Conservation (phyloP, 2,329 filamentous ascomycete species). For the Phaeosphaeriaceae sp. region DNA sequence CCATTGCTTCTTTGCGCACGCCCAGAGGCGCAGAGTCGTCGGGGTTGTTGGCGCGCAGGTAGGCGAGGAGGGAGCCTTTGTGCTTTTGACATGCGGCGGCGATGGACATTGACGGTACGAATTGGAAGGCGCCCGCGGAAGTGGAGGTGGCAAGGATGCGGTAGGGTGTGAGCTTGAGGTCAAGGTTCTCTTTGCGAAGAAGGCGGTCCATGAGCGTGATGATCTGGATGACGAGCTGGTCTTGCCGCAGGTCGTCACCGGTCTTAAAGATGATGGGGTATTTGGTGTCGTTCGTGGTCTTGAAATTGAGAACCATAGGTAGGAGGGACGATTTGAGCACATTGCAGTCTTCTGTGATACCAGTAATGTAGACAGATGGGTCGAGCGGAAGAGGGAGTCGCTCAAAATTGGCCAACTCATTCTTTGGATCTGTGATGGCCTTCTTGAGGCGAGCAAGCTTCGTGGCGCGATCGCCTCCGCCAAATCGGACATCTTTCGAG, state of each 20-base stretch:
- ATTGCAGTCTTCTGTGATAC: conserved; percentile 83
- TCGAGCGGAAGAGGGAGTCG: conserved; percentile 89
- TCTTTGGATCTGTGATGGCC: conserved; percentile 85
- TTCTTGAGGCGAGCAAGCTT: conserved; percentile 87
- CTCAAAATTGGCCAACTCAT: conserved; percentile 83
- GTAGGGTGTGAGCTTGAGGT: conserved; percentile 93
- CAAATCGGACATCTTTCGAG: conserved; percentile 84
- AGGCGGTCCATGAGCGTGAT: conserved; percentile 98
- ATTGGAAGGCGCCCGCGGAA: conserved; percentile 89
- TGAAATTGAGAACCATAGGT: conserved; percentile 90
- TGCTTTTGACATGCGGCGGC: conserved; percentile 85
- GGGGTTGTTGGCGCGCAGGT: conserved; percentile 87
- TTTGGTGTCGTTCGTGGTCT: conserved; percentile 74
- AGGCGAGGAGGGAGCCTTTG: conserved; percentile 78
- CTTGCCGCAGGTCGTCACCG: conserved; percentile 93
- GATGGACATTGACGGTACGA: conserved; percentile 84
- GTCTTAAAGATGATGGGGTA: conserved; percentile 98
- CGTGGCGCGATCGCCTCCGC: conserved; percentile 76
- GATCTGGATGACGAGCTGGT: conserved; percentile 96
- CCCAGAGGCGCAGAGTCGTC: conserved; percentile 82
- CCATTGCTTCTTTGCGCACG: conserved; percentile 89
- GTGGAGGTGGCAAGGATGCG: conserved; percentile 94
- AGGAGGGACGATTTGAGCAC: conserved; percentile 97
- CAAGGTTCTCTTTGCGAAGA: conserved; percentile 92
- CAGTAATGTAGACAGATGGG: conserved; percentile 78